Conservation (phyloP, 805 yeast genomes). For the Metschnikowia reukaufii region DNA sequence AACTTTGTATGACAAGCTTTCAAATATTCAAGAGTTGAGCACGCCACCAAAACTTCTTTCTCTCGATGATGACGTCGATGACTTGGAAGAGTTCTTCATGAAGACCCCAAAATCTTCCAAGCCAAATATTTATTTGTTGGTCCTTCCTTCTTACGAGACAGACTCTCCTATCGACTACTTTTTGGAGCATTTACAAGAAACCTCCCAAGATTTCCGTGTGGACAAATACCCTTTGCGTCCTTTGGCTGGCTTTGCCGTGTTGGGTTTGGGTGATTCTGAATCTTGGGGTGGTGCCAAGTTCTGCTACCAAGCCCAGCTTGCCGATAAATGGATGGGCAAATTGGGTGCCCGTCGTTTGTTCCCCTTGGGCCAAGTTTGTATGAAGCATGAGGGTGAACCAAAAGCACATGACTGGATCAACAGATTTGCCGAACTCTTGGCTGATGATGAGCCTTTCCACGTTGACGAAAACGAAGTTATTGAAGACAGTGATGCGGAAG, state of each 20-base stretch:
- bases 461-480: conserved; percentile 54
- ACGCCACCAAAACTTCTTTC: conserved; percentile 56
- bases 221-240: conserved; percentile 75
- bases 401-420: conserved; percentile 67
- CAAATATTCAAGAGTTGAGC: conserved; percentile 22
- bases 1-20: conserved; percentile 42
- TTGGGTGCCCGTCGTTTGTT: conserved; percentile 84
- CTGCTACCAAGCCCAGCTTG: conserved; percentile 78
- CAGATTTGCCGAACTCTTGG: conserved; percentile 56
- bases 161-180: conserved; percentile 91
- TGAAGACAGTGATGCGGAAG: conserved; percentile 54
- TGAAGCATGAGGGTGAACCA: conserved; percentile 63
- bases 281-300: conserved; percentile 74
- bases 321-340: conserved; percentile 75
- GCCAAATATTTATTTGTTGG: conserved; percentile 63
- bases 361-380: conserved; percentile 82
- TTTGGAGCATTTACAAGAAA: conserved; percentile 75
- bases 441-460: conserved; percentile 69
- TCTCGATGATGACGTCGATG: conserved; percentile 78
- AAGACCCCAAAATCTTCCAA: conserved; percentile 48
- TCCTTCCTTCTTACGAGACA: conserved; percentile 87
- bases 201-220: conserved; percentile 79
- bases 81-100: conserved; percentile 78
- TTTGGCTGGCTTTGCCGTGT: conserved; percentile 76
- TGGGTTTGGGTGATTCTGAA: conserved; percentile 87